A percentile compares a stretch with the other conserved stretches of the same genome.
Conservation (phyloP, 164 flowering plant genomes). For the Vitis riparia region DNA sequence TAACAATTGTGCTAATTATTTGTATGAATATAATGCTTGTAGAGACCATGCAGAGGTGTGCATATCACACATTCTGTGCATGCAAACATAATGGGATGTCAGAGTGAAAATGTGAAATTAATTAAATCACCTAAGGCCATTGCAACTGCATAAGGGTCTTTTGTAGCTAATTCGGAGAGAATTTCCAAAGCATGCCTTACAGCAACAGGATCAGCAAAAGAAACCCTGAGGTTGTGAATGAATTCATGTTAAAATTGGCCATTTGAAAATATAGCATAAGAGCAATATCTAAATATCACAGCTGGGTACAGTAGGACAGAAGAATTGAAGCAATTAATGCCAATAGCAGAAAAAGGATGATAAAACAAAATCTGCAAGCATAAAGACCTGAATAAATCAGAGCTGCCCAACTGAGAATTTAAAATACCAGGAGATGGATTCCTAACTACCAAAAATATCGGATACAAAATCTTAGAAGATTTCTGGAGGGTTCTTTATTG, state of each 20-base stretch:
- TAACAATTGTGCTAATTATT: no score
- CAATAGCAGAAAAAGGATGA: neutral
- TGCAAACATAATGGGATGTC: neutral
- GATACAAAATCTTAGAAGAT: no score
- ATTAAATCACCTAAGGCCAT: conserved; percentile 76
- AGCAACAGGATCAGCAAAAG: conserved; percentile 96
- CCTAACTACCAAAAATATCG: no score
- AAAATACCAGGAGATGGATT: no score
- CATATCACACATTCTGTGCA: neutral
- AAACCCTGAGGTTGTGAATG: conserved; percentile 52
- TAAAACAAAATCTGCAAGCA: no score
- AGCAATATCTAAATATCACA: conserved; percentile 6
- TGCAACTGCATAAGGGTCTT: conserved; percentile 93
- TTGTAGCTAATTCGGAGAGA: conserved; percentile 76
- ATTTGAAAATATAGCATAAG: neutral
- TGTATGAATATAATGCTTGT: neutral
- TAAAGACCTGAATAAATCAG: no score
- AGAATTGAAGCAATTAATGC: neutral
- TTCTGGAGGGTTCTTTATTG: no score
- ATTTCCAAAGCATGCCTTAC: conserved; percentile 94
- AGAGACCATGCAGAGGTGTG: neutral
- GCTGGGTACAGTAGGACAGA: neutral
- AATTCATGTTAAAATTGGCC: neutral
- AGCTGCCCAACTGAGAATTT: no score
- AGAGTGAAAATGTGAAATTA: neutral